phyloP scores from a whole-genome alignment of 78 protist genomes.

The Bodo saltans region DNA sequence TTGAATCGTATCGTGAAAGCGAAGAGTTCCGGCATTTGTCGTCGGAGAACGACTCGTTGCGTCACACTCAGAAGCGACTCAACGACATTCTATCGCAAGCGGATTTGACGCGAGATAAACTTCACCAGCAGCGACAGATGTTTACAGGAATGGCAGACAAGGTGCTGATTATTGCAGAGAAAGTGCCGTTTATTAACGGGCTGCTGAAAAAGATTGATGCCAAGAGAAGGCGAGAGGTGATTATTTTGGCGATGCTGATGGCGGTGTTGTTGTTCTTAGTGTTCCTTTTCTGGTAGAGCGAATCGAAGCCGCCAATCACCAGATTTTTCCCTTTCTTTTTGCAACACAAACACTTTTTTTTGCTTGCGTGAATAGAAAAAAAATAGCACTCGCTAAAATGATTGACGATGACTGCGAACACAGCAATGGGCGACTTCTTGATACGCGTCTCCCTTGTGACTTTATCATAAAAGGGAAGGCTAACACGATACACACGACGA shows the following conservation, averaged over 20 bases:
- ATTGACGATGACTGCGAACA: no score
- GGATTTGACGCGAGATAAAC: neutral
- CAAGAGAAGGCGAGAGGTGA: neutral
- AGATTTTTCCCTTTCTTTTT: no score
- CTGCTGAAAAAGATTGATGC: neutral
- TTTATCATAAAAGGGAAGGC: no score
- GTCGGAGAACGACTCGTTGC: neutral
- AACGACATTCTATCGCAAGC: neutral
- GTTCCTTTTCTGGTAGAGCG: neutral
- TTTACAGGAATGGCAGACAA: neutral
- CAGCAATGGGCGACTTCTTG: no score
- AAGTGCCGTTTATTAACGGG: neutral
- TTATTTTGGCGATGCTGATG: neutral
- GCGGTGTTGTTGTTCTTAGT: neutral
- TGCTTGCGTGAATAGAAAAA: no score
- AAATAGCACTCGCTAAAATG: no score
- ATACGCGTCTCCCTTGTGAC: no score
- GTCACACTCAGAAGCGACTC: neutral
- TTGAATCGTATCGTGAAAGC: neutral
- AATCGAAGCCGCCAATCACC: no score
- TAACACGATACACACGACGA: no score
- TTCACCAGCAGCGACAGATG: neutral
- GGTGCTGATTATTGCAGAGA: neutral
- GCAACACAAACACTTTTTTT: no score
- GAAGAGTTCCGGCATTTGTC: neutral